A percentile compares a stretch with the other conserved stretches of the same genome.
phyloP scores from a whole-genome alignment of 306 rosid species.

The Vigna angularis region DNA sequence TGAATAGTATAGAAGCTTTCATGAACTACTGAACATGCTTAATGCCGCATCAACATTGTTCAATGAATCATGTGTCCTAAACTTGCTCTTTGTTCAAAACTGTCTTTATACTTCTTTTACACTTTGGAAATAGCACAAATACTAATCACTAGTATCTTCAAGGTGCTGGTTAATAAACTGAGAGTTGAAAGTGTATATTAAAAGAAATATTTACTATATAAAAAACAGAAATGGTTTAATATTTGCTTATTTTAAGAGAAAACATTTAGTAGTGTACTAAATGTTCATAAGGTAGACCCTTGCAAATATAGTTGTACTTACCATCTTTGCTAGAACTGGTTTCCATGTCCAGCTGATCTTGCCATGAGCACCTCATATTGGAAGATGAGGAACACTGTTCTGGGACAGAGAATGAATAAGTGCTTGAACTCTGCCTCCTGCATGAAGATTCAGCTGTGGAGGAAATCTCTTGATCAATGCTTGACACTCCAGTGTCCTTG shows the following conservation, averaged over 20 bases:
- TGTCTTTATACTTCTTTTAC: background rate
- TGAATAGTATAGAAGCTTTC: background rate
- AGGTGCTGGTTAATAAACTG: background rate
- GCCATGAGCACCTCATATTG: background rate
- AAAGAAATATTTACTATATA: background rate
- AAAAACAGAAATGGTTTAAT: background rate
- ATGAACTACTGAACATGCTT: background rate
- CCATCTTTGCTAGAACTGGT: slow-evolving; percentile 31
- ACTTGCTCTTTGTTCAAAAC: background rate
- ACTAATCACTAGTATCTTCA: background rate
- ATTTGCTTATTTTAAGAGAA: background rate
- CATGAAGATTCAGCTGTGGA: slow-evolving; percentile 39
- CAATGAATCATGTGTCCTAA: background rate
- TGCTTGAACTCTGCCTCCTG: slow-evolving; percentile 39
- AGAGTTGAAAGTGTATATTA: background rate
- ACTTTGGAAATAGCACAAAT: background rate
- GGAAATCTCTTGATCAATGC: slow-evolving; percentile 37
- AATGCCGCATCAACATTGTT: background rate
- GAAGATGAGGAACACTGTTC: slow-evolving; percentile 40
- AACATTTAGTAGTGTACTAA: background rate
- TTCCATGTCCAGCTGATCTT: slow-evolving; percentile 12
- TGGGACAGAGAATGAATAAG: slow-evolving; percentile 34
- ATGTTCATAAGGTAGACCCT: background rate
- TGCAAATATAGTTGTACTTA: background rate
- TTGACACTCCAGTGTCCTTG: slow-evolving; percentile 31